Evolutionary conservation across 352 stramenopile species (phyloP).

Genomic region (Globisporangium solare): DNA sequence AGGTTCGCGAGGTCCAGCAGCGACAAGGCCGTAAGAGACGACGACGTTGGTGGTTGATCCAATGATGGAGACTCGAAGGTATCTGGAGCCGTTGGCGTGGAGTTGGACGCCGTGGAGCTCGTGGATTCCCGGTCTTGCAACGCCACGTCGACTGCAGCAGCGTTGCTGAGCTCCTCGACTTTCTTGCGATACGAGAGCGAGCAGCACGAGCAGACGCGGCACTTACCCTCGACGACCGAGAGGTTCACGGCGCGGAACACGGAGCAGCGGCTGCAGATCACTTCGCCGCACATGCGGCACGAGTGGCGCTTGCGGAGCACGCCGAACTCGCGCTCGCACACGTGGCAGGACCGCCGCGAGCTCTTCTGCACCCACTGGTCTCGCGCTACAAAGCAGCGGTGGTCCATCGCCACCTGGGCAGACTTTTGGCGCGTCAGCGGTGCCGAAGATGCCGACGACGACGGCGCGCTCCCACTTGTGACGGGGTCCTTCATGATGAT

Average conservation of each 20-base stretch:
- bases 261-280: conserved; percentile 74
- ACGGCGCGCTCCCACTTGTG: conserved; percentile 10
- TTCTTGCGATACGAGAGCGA: conserved; percentile 61
- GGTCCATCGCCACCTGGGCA: conserved; percentile 46
- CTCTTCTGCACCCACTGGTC: conserved; percentile 55
- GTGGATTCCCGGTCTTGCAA: neutral
- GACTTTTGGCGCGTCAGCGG: conserved; percentile 5
- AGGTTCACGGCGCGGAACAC: conserved; percentile 64
- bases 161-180: conserved; percentile 10
- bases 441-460: conserved; percentile 5
- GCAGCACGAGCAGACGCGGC: conserved; percentile 69
- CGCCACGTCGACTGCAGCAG: neutral
- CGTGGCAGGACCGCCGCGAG: conserved; percentile 43
- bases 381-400: conserved; percentile 49
- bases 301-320: conserved; percentile 69
- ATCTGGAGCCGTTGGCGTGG: neutral
- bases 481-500: conserved; percentile 8
- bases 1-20: neutral
- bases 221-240: conserved; percentile 52
- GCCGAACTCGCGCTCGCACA: conserved; percentile 70
- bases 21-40: neutral
- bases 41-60: neutral
- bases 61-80: neutral
- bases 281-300: conserved; percentile 79
- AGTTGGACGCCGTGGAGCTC: neutral